Conservation (phyloP, 2,329 filamentous ascomycete species). For the Lasiodiplodia sp. region DNA sequence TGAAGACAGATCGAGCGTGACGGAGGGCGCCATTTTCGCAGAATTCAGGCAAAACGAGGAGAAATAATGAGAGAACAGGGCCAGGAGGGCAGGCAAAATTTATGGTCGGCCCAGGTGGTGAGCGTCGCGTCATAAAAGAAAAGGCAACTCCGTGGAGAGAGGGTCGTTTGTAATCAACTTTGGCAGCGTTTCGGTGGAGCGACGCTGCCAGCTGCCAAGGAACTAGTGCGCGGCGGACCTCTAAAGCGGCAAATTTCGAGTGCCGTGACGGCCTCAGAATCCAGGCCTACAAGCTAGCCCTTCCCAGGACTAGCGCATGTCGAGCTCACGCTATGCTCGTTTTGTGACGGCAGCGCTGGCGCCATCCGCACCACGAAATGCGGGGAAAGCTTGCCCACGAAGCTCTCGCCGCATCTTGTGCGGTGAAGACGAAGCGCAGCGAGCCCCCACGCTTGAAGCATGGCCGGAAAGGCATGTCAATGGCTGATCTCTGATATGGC, state of each 20-base stretch:
- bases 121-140: constrained; percentile 22
- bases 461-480: not conserved
- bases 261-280: not conserved
- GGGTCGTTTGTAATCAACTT: constrained; percentile 25
- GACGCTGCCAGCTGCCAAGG: constrained; percentile 17
- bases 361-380: constrained; percentile 8
- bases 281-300: not conserved
- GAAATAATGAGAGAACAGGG: not conserved
- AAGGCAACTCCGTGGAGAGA: constrained; percentile 15
- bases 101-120: constrained; percentile 12
- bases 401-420: not conserved
- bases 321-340: constrained; percentile 6
- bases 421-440: not conserved
- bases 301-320: not conserved
- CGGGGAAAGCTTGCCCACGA: constrained; percentile 22
- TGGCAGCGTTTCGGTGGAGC: constrained; percentile 19
- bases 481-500: not conserved
- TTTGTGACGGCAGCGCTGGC: constrained; percentile 13
- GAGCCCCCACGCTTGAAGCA: not conserved
- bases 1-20: constrained; percentile 48
- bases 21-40: constrained; percentile 47
- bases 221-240: constrained; percentile 10
- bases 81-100: not conserved
- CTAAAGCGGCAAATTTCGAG: constrained; percentile 12
- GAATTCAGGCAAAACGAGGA: not conserved